Conservation (phyloP, 2,329 filamentous ascomycete genomes). For the Sarocladium oryzae region DNA sequence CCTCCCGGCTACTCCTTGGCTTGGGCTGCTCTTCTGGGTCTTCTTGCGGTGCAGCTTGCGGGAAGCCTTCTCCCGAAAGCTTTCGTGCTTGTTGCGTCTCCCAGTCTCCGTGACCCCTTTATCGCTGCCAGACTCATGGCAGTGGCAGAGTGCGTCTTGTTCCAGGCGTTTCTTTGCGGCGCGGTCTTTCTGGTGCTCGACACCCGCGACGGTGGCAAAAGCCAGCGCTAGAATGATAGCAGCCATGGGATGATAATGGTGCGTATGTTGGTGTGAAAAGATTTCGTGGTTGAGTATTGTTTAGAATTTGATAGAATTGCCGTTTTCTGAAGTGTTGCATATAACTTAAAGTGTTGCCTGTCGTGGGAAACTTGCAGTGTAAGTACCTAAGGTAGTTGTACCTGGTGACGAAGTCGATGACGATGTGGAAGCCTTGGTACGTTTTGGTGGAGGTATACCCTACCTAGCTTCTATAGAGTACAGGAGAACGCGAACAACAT, state of each 20-base stretch:
- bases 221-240: not conserved
- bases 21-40: not conserved
- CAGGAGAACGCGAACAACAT: too few species aligned
- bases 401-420: not conserved
- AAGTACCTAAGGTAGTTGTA: too few species aligned
- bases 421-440: not conserved
- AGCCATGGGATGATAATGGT: not conserved
- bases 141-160: not conserved
- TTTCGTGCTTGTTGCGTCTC: not conserved
- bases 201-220: not conserved
- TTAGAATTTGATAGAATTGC: too few species aligned
- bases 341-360: too few species aligned
- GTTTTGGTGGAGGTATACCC: too few species aligned
- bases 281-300: too few species aligned
- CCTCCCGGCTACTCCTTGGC: not conserved
- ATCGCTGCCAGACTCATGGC: not conserved
- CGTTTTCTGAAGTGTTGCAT: too few species aligned
- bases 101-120: not conserved
- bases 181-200: not conserved
- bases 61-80: not conserved
- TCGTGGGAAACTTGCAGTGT: too few species aligned
- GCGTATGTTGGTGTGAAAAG: too few species aligned
- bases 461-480: too few species aligned
- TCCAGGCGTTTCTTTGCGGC: not conserved
- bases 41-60: not conserved